Evolutionary conservation across 345 rosid species (phyloP).

Genomic region (sweet orange (Citrus sinensis)): DNA sequence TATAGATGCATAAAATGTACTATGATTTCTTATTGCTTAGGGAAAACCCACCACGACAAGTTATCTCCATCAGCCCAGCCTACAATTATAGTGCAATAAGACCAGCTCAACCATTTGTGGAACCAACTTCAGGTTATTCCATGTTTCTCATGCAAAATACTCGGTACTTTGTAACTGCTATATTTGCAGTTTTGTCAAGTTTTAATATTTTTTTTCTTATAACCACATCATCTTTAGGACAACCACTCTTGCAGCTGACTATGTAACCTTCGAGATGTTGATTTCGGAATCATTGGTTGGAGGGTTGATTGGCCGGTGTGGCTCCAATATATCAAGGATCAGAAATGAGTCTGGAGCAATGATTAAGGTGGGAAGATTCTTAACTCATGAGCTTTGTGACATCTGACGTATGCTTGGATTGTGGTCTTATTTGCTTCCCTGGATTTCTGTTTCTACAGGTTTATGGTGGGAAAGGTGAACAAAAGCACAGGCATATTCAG

Average conservation of each 20-base stretch:
- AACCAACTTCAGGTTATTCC: conserved; percentile 57
- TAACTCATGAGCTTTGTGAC: not conserved
- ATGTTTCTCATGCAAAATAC: not conserved
- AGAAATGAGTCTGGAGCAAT: conserved; percentile 63
- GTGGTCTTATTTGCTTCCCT: not conserved
- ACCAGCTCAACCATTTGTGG: conserved; percentile 37
- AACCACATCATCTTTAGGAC: conserved; percentile 61
- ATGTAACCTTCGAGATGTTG: conserved; percentile 61
- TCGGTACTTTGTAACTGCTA: conserved; percentile 19
- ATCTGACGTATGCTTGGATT: not conserved
- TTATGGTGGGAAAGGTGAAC: conserved; percentile 61
- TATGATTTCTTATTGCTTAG: conserved; percentile 19
- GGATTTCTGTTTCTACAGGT: conserved; percentile 33
- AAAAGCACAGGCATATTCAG: conserved; percentile 55
- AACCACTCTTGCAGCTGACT: conserved; percentile 74
- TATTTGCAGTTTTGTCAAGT: conserved; percentile 32
- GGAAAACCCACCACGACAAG: conserved; percentile 64
- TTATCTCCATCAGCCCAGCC: conserved; percentile 58
- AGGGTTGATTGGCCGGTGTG: conserved; percentile 59
- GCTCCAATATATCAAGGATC: conserved; percentile 68
- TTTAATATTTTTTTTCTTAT: conserved; percentile 42
- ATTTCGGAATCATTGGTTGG: conserved; percentile 56
- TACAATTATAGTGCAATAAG: conserved; percentile 38
- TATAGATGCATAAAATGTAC: no score
- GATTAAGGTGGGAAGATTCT: conserved; percentile 40